Evolutionary conservation across 345 rosid species (phyloP).

Genomic region (Pugionium cornutum): DNA sequence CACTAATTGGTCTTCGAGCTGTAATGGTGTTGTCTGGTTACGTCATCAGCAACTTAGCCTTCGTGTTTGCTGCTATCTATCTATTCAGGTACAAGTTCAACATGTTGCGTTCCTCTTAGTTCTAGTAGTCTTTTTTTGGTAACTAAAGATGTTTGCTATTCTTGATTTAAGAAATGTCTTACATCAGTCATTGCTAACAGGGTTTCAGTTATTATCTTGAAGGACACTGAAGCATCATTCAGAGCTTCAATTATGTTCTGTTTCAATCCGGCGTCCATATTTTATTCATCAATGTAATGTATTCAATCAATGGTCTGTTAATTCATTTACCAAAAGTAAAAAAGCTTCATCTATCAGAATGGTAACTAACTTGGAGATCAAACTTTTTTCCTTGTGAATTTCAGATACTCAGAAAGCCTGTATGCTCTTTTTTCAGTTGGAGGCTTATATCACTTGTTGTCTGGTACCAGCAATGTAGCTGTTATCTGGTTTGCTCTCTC

Average conservation of each 20-base stretch:
- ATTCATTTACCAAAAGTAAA: background rate
- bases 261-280: slow-evolving; percentile 90
- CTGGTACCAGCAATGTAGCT: slow-evolving; percentile 61
- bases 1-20: slow-evolving; percentile 70
- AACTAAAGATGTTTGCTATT: background rate
- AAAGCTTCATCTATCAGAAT: background rate
- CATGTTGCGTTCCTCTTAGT: background rate
- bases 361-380: background rate
- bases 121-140: background rate
- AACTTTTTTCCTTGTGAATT: background rate
- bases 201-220: slow-evolving; percentile 69
- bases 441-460: slow-evolving; percentile 67
- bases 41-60: slow-evolving; percentile 63
- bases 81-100: slow-evolving; percentile 46
- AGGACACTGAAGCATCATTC: slow-evolving; percentile 65
- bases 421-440: slow-evolving; percentile 77
- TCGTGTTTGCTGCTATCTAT: slow-evolving; percentile 56
- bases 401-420: slow-evolving; percentile 86
- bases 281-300: slow-evolving; percentile 77
- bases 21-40: slow-evolving; percentile 81
- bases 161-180: slow-evolving; percentile 19
- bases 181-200: slow-evolving; percentile 49
- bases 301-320: slow-evolving; percentile 28
- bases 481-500: slow-evolving; percentile 82
- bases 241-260: slow-evolving; percentile 75